Evolutionary conservation across 2,329 filamentous ascomycete genomes (phyloP).

Genomic region (Elsinoe australis): DNA sequence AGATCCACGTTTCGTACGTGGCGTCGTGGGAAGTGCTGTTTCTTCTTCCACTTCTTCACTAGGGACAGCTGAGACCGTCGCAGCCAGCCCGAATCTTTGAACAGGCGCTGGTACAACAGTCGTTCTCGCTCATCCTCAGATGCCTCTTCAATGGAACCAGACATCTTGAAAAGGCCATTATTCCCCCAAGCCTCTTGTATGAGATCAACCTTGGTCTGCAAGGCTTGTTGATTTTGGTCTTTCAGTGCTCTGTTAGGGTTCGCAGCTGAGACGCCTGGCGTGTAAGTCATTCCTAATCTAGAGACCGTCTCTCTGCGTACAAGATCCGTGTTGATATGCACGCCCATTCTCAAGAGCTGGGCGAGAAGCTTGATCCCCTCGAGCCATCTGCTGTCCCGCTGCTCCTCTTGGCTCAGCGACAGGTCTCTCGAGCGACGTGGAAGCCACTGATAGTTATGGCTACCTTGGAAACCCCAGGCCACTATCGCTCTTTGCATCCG

Average conservation of each 20-base stretch:
- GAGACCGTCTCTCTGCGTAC: conserved; percentile 24
- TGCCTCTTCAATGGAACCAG: background rate
- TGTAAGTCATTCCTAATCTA: conserved; percentile 32
- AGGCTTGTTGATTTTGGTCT: background rate
- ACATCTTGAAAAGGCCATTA: conserved; percentile 5
- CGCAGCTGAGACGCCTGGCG: conserved; percentile 23
- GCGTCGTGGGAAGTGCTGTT: background rate
- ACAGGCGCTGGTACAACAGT: background rate
- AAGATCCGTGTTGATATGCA: conserved; percentile 20
- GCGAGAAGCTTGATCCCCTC: conserved; percentile 28
- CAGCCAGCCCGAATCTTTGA: conserved; percentile 1
- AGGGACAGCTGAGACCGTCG: background rate
- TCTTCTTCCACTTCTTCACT: background rate
- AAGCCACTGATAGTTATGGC: conserved; percentile 20
- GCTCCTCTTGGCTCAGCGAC: background rate
- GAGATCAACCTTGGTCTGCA: background rate
- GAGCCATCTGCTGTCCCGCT: conserved; percentile 23
- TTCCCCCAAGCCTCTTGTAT: conserved; percentile 8
- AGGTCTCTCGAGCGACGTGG: background rate
- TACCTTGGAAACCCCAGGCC: conserved; percentile 29
- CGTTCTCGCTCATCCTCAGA: background rate
- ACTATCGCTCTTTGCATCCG: conserved; percentile 28
- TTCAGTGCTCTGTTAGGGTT: conserved; percentile 8
- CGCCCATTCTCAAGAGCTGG: conserved; percentile 23
- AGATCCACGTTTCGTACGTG: background rate